These are phyloP conservation scores for Talaromyces liani DNA, from an alignment of 495 filamentous ascomycete species.

Conservation along the genomic window DNA sequence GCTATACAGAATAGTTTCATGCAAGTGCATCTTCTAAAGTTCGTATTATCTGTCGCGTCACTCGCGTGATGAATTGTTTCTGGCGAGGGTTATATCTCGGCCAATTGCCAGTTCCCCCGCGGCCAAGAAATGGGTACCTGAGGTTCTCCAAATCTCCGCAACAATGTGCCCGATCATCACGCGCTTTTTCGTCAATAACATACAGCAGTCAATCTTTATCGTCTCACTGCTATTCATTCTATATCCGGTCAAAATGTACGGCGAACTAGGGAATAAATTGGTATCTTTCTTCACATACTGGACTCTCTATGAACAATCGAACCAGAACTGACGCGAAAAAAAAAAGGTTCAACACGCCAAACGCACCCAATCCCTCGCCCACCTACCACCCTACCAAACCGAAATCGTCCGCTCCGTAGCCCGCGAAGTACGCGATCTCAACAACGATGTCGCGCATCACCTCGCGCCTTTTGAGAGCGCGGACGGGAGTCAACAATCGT, in stretches of 20 bases:
- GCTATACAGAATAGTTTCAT: background rate
- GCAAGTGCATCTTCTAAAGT: background rate
- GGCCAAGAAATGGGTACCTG: background rate
- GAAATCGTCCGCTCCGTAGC: conserved; percentile 84
- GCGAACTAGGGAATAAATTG: conserved; percentile 82
- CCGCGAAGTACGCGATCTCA: conserved; percentile 88
- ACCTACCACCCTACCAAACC: conserved; percentile 89
- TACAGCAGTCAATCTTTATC: background rate
- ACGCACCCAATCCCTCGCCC: conserved; percentile 78
- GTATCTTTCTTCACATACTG: conserved; percentile 37
- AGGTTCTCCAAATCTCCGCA: background rate
- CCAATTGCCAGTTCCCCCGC: background rate
- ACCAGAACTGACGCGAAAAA: conserved; percentile 6
- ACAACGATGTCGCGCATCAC: conserved; percentile 76
- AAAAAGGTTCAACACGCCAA: conserved; percentile 90
- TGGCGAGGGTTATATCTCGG: background rate
- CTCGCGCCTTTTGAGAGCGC: conserved; percentile 69
- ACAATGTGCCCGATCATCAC: background rate
- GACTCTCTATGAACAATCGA: background rate
- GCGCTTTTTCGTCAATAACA: background rate
- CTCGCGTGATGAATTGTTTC: background rate
- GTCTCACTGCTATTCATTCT: background rate
- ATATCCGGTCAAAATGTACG: conserved; percentile 61
- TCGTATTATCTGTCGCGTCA: background rate
- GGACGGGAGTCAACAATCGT: conserved; percentile 10